These are phyloP conservation scores for Herpetomonas samuelpessoai DNA, from an alignment of 208 protist species.

Conservation along the genomic window DNA sequence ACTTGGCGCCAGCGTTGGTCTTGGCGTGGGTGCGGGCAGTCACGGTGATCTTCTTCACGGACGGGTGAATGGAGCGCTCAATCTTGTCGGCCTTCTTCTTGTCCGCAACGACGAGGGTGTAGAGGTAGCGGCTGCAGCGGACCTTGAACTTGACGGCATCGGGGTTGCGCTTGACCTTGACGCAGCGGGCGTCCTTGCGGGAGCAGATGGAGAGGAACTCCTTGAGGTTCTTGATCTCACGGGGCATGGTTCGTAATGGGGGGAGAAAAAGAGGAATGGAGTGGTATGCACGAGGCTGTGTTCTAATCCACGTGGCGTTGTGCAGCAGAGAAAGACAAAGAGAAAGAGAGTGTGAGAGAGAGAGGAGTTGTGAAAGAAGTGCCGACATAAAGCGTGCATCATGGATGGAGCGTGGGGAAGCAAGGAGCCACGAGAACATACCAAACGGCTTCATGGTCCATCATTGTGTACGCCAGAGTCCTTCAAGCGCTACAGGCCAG, in stretches of 20 bases:
- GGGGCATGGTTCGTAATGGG: conserved; percentile 69
- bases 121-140: conserved; percentile 91
- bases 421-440: too few species aligned
- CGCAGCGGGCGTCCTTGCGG: conserved; percentile 89
- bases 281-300: too few species aligned
- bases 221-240: conserved; percentile 92
- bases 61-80: conserved; percentile 87
- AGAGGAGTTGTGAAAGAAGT: background rate
- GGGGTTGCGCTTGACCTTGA: conserved; percentile 93
- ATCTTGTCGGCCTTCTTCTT: conserved; percentile 93
- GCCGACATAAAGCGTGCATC: background rate
- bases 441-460: too few species aligned
- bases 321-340: background rate
- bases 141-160: conserved; percentile 93
- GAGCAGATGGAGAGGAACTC: conserved; percentile 92
- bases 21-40: conserved; percentile 79
- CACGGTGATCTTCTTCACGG: conserved; percentile 89
- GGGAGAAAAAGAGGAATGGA: too few species aligned
- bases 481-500: too few species aligned
- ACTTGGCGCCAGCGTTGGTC: conserved; percentile 79
- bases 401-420: too few species aligned
- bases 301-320: too few species aligned
- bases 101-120: conserved; percentile 90
- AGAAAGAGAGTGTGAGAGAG: background rate
- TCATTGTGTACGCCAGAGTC: too few species aligned